Conservation (phyloP, 2,329 filamentous ascomycete species). For the Aspergillus quadrilineatus region DNA sequence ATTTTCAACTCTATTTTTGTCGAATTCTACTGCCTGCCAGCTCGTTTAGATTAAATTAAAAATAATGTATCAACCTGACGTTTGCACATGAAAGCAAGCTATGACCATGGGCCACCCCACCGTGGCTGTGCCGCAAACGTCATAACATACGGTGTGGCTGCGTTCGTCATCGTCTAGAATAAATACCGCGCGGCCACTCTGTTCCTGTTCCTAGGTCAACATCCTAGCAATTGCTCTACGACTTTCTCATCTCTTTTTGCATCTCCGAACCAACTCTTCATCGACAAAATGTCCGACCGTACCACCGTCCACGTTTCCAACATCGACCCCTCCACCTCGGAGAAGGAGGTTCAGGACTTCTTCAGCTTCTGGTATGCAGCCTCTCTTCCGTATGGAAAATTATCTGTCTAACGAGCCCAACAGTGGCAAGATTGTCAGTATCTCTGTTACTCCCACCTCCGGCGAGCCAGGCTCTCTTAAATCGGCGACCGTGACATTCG, state of each 20-base stretch:
- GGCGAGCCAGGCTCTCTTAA: constrained; percentile 62
- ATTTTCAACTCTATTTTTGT: constrained; percentile 9
- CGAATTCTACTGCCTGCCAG: constrained; percentile 16
- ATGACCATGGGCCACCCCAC: constrained; percentile 2
- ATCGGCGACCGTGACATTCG: constrained; percentile 89
- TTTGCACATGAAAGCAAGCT: constrained; percentile 3
- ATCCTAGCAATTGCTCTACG: neutral
- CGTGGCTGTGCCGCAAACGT: constrained; percentile 28
- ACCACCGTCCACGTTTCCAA: constrained; percentile 84
- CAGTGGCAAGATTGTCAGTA: constrained; percentile 85
- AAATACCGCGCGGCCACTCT: constrained; percentile 16
- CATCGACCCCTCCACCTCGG: constrained; percentile 76
- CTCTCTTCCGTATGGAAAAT: neutral
- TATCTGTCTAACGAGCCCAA: neutral
- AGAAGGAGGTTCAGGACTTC: constrained; percentile 93
- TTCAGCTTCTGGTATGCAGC: constrained; percentile 83
- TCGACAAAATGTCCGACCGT: constrained; percentile 53
- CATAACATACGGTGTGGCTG: constrained; percentile 15
- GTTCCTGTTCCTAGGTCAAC: constrained; percentile 5
- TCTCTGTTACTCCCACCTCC: constrained; percentile 68
- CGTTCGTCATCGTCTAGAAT: constrained; percentile 11
- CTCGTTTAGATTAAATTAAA: neutral
- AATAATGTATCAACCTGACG: neutral
- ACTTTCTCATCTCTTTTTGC: neutral
- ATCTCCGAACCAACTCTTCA: neutral